A percentile compares a stretch with the other conserved stretches of the same genome.
These are phyloP conservation scores for Aspergillus sp. DNA, from an alignment of 2,329 filamentous ascomycete genomes.

Conservation along the genomic window DNA sequence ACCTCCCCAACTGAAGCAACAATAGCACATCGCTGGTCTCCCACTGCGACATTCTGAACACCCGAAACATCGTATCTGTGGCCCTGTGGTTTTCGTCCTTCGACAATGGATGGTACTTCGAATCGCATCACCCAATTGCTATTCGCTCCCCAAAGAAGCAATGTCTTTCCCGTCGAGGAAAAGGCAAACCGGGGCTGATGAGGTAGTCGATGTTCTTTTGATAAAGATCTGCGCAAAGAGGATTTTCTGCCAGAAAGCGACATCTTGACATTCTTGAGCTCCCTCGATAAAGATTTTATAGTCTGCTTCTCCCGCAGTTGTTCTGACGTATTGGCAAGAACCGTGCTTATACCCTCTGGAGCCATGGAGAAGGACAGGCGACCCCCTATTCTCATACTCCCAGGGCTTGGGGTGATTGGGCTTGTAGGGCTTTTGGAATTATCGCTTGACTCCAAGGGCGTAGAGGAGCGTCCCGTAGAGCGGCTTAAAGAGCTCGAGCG, in stretches of 20 bases:
- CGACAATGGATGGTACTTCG: constrained; percentile 18
- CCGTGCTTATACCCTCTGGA: no score
- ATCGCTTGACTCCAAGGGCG: constrained; percentile 11
- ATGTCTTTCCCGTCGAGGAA: constrained; percentile 18
- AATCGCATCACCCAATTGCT: constrained; percentile 22
- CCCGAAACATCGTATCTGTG: constrained; percentile 27
- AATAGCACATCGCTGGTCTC: constrained; percentile 27
- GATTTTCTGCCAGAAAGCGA: constrained; percentile 11
- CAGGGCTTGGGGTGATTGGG: constrained; percentile 2
- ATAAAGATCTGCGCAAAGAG: constrained; percentile 16
- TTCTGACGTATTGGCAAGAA: no score
- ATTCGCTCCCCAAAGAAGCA: constrained; percentile 16
- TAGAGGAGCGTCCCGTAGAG: constrained; percentile 15
- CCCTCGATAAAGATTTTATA: constrained; percentile 11
- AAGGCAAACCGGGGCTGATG: constrained; percentile 26
- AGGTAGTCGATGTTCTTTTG: constrained; percentile 18
- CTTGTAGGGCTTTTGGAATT: constrained; percentile 10
- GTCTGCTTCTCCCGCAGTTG: constrained; percentile 9
- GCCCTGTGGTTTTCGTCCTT: constrained; percentile 20
- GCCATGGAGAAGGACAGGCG: no score
- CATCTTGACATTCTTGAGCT: constrained; percentile 14
- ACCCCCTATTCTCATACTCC: no score
- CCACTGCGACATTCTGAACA: constrained; percentile 27
- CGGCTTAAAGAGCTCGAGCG: constrained; percentile 18
- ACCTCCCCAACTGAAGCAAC: constrained; percentile 22